Conservation (phyloP, 2,329 filamentous ascomycete species). For the Xylaria arbuscula region DNA sequence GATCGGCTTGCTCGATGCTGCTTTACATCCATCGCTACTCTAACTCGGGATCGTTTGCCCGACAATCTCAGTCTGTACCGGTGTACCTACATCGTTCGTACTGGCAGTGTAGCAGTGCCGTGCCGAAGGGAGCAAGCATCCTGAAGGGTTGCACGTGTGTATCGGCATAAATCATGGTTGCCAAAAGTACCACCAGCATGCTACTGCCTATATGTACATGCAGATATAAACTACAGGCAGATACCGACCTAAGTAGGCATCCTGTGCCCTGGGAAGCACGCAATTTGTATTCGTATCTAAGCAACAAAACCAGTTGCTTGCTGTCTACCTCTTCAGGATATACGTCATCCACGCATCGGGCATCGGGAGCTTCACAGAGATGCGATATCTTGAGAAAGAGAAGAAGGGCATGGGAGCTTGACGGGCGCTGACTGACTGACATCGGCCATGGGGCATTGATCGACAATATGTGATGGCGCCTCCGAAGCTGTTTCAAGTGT, state of each 20-base stretch:
- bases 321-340: not conserved
- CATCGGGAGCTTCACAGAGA: not conserved
- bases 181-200: not conserved
- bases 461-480: conserved; percentile 46
- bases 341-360: not conserved
- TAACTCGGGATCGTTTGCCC: not conserved
- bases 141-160: conserved; percentile 14
- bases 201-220: not conserved
- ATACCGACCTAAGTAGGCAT: not conserved
- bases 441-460: conserved; percentile 41
- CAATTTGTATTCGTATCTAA: not conserved
- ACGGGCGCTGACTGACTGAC: not conserved
- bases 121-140: conserved; percentile 15
- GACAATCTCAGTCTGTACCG: not conserved
- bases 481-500: conserved; percentile 49
- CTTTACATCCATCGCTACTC: not conserved
- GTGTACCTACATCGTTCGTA: conserved; percentile 11
- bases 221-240: not conserved
- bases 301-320: not conserved
- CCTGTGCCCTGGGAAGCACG: not conserved
- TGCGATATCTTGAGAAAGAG: not conserved
- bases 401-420: not conserved
- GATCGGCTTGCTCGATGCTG: not conserved
- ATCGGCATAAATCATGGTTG: conserved; percentile 13
- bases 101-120: not conserved